Conservation (phyloP, 2,329 filamentous ascomycete genomes). For the Phialophora chinensis region DNA sequence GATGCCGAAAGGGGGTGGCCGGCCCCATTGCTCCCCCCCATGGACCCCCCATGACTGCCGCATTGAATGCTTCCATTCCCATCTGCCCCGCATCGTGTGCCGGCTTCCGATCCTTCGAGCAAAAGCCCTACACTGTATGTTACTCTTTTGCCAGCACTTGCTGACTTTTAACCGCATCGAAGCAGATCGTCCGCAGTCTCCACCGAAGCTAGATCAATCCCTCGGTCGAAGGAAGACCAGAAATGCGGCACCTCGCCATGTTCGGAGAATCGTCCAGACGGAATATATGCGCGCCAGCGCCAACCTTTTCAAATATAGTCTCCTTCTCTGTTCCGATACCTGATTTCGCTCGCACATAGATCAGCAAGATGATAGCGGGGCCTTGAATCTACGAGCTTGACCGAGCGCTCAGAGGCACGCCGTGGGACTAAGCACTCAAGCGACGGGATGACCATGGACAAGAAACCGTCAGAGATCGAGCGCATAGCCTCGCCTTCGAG, state of each 20-base stretch:
- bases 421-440: neutral
- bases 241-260: slow-evolving; percentile 4
- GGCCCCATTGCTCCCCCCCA: neutral
- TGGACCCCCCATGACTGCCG: neutral
- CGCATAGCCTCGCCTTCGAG: slow-evolving; percentile 5
- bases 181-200: slow-evolving; percentile 5
- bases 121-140: neutral
- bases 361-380: neutral
- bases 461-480: slow-evolving; percentile 17
- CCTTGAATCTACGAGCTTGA: slow-evolving; percentile 3
- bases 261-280: neutral
- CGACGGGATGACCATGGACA: slow-evolving; percentile 5
- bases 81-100: slow-evolving; percentile 10
- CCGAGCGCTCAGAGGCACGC: neutral
- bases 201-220: slow-evolving; percentile 4
- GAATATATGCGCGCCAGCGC: neutral
- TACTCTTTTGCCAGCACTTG: neutral
- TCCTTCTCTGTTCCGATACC: neutral
- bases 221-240: slow-evolving; percentile 9
- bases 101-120: slow-evolving; percentile 2
- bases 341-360: neutral
- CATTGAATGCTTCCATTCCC: neutral
- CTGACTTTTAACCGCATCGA: neutral
- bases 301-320: neutral
- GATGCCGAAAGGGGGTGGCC: neutral